Percentiles rank a stretch among this genome's conserved stretches.
Evolutionary conservation across 176 grass and related monocot genomes (phyloP).

Genomic region (Puccinellia tenuiflora): DNA sequence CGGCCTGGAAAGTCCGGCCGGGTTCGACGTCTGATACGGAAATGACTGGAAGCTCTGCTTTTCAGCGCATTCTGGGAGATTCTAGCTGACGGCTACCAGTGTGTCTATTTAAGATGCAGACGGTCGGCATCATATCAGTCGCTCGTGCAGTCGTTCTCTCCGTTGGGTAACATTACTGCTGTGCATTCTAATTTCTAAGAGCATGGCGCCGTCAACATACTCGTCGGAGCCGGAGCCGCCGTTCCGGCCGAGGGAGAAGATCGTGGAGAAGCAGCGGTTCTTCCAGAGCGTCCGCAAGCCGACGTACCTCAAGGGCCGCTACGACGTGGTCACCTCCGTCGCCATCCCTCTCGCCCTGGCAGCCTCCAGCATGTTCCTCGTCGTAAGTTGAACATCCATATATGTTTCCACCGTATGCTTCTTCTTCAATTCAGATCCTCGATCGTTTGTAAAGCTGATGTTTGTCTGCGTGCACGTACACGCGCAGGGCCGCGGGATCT

Average conservation of each 20-base stretch:
- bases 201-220: neutral
- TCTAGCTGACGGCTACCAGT: neutral
- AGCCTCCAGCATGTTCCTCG: constrained; percentile 49
- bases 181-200: neutral
- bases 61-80: constrained; percentile 17
- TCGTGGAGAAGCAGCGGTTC: constrained; percentile 53
- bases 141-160: neutral
- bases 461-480: neutral
- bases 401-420: neutral
- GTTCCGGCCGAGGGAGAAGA: constrained; percentile 61
- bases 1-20: neutral
- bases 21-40: neutral
- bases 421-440: no score
- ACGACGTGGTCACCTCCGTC: constrained; percentile 63
- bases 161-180: neutral
- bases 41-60: neutral
- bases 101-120: neutral
- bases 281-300: constrained; percentile 61
- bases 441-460: neutral
- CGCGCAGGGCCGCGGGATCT: constrained; percentile 58
- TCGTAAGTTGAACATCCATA: constrained; percentile 20
- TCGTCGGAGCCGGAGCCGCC: constrained; percentile 46
- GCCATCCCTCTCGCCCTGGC: constrained; percentile 69
- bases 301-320: constrained; percentile 68
- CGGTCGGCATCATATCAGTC: neutral